Evolutionary conservation across 257 asterid species (phyloP).

Genomic region (Osmanthus fragrans): DNA sequence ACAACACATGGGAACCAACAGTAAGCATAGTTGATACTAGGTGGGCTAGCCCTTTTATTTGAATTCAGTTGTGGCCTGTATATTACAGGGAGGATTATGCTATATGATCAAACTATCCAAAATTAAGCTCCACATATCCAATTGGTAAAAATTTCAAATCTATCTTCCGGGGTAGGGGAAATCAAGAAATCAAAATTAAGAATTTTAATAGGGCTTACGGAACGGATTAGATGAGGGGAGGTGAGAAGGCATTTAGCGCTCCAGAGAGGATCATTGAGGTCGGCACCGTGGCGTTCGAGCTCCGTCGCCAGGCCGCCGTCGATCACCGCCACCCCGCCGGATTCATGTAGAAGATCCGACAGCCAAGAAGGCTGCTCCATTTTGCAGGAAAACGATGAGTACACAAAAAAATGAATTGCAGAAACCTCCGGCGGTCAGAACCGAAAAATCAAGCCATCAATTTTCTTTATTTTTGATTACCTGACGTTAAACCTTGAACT

Average conservation of each 20-base stretch:
- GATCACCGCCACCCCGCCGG: constrained; percentile 77
- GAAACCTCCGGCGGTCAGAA: neutral
- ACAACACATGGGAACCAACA: too few species aligned
- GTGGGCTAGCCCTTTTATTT: neutral
- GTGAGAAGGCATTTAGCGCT: constrained; percentile 86
- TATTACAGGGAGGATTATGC: neutral
- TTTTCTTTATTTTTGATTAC: too few species aligned
- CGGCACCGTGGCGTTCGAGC: constrained; percentile 81
- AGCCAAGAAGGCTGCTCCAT: constrained; percentile 48
- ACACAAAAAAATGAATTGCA: neutral
- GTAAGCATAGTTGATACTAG: neutral
- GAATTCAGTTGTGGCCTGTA: neutral
- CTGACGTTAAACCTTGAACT: too few species aligned
- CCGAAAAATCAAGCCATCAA: too few species aligned
- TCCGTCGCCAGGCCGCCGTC: constrained; percentile 96
- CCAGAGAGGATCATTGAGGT: constrained; percentile 90
- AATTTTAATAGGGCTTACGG: constrained; percentile 35
- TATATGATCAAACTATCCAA: neutral
- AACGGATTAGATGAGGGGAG: constrained; percentile 77
- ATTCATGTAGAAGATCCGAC: constrained; percentile 60
- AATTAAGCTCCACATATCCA: too few species aligned
- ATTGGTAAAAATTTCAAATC: too few species aligned
- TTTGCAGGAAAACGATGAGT: neutral
- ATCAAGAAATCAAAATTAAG: neutral
- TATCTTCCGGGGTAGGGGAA: too few species aligned